Conservation (phyloP, 352 stramenopile species). For the Phytophthora constricta region DNA sequence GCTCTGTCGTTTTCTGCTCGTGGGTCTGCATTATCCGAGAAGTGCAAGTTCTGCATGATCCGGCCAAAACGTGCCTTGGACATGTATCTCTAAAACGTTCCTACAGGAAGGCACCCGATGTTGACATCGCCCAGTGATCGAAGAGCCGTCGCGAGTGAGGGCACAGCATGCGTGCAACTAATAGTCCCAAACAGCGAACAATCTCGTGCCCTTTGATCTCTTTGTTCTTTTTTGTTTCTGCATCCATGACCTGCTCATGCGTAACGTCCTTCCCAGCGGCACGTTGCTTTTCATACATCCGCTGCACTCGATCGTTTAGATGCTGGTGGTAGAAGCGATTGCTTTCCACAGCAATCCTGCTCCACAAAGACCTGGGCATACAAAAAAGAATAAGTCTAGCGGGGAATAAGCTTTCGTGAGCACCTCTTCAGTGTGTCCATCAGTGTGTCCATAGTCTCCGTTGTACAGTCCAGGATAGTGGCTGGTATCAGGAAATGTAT, state of each 20-base stretch:
- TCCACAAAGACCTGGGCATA: slow-evolving; percentile 13
- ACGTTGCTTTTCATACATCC: slow-evolving; percentile 4
- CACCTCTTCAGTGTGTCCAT: background rate
- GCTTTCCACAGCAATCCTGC: slow-evolving; percentile 10
- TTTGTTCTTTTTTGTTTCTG: slow-evolving; percentile 12
- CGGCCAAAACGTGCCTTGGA: slow-evolving; percentile 4
- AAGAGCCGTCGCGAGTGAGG: slow-evolving; percentile 6
- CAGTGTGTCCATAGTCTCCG: too few species aligned
- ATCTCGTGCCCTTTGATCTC: slow-evolving; percentile 16
- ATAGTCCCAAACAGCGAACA: slow-evolving; percentile 15
- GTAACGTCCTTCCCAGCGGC: background rate
- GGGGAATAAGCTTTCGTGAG: slow-evolving; percentile 1
- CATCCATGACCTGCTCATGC: slow-evolving; percentile 4
- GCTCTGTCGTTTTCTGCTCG: slow-evolving; percentile 10
- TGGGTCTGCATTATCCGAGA: slow-evolving; percentile 11
- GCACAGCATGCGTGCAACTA: slow-evolving; percentile 15
- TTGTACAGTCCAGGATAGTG: background rate
- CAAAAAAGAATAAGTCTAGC: slow-evolving; percentile 16
- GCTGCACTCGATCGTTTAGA: slow-evolving; percentile 1
- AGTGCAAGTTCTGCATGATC: slow-evolving; percentile 28
- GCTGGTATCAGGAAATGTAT: background rate
- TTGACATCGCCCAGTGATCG: slow-evolving; percentile 14
- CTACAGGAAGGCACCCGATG: slow-evolving; percentile 1
- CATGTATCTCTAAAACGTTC: slow-evolving; percentile 27
- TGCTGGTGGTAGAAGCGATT: slow-evolving; percentile 25